phyloP scores from a whole-genome alignment of 2,329 filamentous ascomycete species.

The Colletotrichum cuscutae region DNA sequence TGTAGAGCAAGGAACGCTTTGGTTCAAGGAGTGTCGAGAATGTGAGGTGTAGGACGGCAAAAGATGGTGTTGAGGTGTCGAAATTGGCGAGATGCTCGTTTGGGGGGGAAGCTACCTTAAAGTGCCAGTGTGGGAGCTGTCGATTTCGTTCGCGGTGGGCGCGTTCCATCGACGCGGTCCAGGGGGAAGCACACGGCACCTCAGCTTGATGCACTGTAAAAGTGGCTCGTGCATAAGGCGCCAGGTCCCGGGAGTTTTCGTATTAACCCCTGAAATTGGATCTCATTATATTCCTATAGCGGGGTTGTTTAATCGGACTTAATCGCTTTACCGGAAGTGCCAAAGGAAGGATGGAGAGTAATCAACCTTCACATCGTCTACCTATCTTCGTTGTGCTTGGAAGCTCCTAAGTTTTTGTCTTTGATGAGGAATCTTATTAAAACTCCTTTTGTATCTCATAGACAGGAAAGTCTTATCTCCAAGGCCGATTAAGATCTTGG shows the following conservation, averaged over 20 bases:
- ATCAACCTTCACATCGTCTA: background rate
- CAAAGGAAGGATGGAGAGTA: background rate
- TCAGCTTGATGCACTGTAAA: background rate
- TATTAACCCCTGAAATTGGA: background rate
- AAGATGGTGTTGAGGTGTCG: constrained; percentile 11
- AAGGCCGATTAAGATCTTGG: too few species aligned
- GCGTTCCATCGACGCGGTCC: constrained; percentile 10
- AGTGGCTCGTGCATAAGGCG: background rate
- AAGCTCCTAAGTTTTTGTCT: background rate
- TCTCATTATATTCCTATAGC: background rate
- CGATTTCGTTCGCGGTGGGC: background rate
- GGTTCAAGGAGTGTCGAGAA: background rate
- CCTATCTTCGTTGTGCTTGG: background rate
- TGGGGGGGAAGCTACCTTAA: background rate
- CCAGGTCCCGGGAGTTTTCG: background rate
- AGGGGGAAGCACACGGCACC: background rate
- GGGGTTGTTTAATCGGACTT: background rate
- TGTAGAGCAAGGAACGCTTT: constrained; percentile 8
- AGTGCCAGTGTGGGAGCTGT: background rate
- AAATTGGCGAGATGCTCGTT: constrained; percentile 1
- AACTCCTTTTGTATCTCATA: too few species aligned
- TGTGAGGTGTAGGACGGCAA: background rate
- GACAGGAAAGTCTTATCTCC: too few species aligned
- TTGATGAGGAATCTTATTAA: too few species aligned
- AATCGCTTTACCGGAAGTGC: background rate